phyloP scores from a whole-genome alignment of 257 asterid genomes.

The Fraxinus quadrangulata region DNA sequence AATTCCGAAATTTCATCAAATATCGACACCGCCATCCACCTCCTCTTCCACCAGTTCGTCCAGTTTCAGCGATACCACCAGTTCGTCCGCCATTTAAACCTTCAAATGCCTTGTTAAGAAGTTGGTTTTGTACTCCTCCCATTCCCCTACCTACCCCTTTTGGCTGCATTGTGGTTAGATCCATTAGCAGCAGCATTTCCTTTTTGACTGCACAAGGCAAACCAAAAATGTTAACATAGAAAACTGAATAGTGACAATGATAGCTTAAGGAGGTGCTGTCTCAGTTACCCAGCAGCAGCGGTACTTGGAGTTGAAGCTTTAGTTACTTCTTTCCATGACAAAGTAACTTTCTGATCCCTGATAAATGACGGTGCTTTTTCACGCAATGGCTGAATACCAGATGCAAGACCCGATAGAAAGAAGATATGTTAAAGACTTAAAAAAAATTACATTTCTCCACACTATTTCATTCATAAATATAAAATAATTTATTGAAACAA shows the following conservation, averaged over 20 bases:
- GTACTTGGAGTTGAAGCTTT: conserved; percentile 48
- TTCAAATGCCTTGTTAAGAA: conserved; percentile 72
- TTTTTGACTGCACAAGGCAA: conserved; percentile 58
- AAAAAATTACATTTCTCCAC: not conserved
- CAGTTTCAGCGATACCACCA: conserved; percentile 28
- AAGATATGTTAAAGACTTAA: not conserved
- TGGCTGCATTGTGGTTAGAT: conserved; percentile 46
- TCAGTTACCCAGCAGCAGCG: conserved; percentile 57
- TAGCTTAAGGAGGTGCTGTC: not conserved
- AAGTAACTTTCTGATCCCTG: conserved; percentile 70
- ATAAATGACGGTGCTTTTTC: conserved; percentile 81
- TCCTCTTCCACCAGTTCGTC: conserved; percentile 45
- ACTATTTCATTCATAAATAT: not conserved
- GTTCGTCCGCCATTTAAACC: conserved; percentile 51
- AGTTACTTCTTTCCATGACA: conserved; percentile 87
- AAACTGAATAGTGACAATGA: not conserved
- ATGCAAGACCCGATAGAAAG: not conserved
- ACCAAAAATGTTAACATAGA: not conserved
- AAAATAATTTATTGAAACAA: too few species aligned
- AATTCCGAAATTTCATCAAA: not conserved
- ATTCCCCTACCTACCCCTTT: conserved; percentile 52
- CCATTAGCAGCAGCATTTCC: conserved; percentile 50
- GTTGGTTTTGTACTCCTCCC: conserved; percentile 67
- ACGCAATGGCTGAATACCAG: conserved; percentile 66
- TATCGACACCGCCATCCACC: conserved; percentile 53